Evolutionary conservation across 2,329 filamentous ascomycete genomes (phyloP), one percentile per base, ranked within the genome.

Genomic region (Hymenoscyphus repandus): DNA sequence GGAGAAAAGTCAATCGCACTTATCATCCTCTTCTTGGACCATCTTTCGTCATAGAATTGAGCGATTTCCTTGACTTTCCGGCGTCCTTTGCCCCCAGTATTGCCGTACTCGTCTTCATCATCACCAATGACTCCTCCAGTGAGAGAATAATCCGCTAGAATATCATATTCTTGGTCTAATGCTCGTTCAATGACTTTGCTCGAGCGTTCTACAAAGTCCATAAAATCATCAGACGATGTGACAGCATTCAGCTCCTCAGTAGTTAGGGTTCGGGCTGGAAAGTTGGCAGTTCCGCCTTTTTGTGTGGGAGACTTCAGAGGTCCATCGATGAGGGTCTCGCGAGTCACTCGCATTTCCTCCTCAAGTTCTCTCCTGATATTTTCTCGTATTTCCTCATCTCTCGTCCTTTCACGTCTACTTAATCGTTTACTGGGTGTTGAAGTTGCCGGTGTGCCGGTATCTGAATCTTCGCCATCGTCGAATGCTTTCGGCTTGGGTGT

Each of bases 1-100:
- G 90, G 88, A 40, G 92, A 97, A 70, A 96, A 99, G 71, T 92
- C 88, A 61, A 99, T 83, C 63, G 90, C 88, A 67, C 89, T 96
- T 66, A 99, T 86, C 87, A 96, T 96, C 58, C 91, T 85, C 73
- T 96, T 96, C 75, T 95, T 95, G 65, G 90, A 95, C 88, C 92
- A 96, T 66, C 90, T 81, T 54, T 95, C 88, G 64, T 96, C 91
- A 70, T 88, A 96, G 69, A 97, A 96, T 63, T 96, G 92, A 33
- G 87, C 85, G 44, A 96, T 77, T 69, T 99, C 91, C 67, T 88
- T 92, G 62, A 95, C 81, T 57, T 86, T 80, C 59, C 88, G 76
- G 37, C 86, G 82, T 45, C 85, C 86, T 57, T 86, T 85, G 3
- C 84, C 86, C 31, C 81, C 79, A 2, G 79, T 81, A 52, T 86